Conservation (phyloP, 495 filamentous ascomycete species). For the Massariosphaeria phaeospora region DNA sequence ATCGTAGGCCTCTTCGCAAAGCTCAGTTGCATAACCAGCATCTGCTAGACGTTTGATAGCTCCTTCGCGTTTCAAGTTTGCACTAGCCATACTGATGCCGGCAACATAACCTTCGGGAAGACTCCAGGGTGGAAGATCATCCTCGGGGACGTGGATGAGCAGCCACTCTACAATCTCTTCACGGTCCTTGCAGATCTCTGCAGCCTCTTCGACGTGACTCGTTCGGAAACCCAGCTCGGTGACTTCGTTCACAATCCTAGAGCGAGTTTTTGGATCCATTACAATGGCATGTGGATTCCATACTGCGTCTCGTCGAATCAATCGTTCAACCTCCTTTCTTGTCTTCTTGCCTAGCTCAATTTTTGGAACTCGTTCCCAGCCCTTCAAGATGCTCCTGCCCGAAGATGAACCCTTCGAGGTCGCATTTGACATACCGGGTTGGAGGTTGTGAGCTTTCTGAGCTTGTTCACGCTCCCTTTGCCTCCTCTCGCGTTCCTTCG, state of each 20-base stretch:
- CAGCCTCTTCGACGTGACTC: slow-evolving; percentile 85
- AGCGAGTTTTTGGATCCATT: slow-evolving; percentile 54
- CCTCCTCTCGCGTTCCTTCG: slow-evolving; percentile 58
- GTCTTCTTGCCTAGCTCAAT: slow-evolving; percentile 85
- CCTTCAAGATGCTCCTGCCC: slow-evolving; percentile 47
- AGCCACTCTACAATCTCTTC: slow-evolving; percentile 93
- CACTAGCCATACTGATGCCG: slow-evolving; percentile 75
- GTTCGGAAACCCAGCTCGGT: slow-evolving; percentile 71
- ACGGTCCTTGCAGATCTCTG: slow-evolving; percentile 78
- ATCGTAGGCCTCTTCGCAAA: slow-evolving; percentile 71
- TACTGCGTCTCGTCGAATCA: slow-evolving; percentile 67
- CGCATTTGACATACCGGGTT: slow-evolving; percentile 15
- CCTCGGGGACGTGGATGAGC: slow-evolving; percentile 91
- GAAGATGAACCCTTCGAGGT: background rate
- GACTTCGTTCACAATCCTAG: slow-evolving; percentile 66
- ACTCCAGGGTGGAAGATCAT: slow-evolving; percentile 85
- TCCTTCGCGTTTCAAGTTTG: slow-evolving; percentile 70
- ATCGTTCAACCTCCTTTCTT: slow-evolving; percentile 66
- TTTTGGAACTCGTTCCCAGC: slow-evolving; percentile 81
- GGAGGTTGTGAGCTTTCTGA: slow-evolving; percentile 25
- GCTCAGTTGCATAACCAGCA: slow-evolving; percentile 76
- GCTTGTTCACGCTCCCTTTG: slow-evolving; percentile 37
- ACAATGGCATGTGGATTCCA: slow-evolving; percentile 79
- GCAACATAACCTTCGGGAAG: slow-evolving; percentile 85
- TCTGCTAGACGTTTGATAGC: slow-evolving; percentile 75